Evolutionary conservation across 2,329 filamentous ascomycete species (phyloP).

Genomic region (Talaromyces sp.): DNA sequence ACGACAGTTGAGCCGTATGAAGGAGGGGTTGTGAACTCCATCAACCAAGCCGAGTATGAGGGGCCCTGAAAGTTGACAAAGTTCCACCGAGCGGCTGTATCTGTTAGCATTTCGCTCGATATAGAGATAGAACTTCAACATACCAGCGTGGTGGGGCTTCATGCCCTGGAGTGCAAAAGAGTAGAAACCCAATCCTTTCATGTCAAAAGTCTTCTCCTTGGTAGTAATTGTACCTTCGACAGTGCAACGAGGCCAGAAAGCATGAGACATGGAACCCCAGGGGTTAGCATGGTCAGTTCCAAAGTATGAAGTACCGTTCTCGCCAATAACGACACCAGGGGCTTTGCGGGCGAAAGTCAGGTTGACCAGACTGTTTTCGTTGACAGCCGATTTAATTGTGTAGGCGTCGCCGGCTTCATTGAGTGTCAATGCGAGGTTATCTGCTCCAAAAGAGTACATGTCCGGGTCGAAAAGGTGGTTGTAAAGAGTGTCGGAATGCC

Average conservation of each 20-base stretch:
- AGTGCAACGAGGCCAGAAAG: constrained; percentile 86
- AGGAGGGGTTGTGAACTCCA: constrained; percentile 92
- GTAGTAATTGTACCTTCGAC: constrained; percentile 83
- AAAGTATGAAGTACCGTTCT: constrained; percentile 77
- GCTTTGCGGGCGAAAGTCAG: constrained; percentile 71
- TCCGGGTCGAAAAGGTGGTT: constrained; percentile 83
- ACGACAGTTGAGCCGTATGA: constrained; percentile 87
- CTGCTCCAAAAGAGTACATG: constrained; percentile 78
- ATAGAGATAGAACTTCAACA: constrained; percentile 21
- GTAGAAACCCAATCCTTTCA: constrained; percentile 76
- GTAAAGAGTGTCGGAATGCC: constrained; percentile 75
- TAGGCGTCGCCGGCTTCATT: constrained; percentile 80
- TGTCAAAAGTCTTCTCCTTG: constrained; percentile 73
- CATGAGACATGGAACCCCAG: constrained; percentile 89
- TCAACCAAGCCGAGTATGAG: constrained; percentile 81
- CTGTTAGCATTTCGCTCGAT: neutral
- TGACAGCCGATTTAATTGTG: constrained; percentile 85
- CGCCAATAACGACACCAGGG: constrained; percentile 81
- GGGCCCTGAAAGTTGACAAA: constrained; percentile 89
- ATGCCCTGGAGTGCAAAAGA: constrained; percentile 89
- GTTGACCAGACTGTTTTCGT: constrained; percentile 78
- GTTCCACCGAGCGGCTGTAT: constrained; percentile 76
- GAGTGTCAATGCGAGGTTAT: constrained; percentile 79
- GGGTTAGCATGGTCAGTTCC: constrained; percentile 82
- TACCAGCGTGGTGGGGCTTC: constrained; percentile 95